Evolutionary conservation across 2,329 filamentous ascomycete species (phyloP).

Genomic region (Aspergillus sclerotialis): DNA sequence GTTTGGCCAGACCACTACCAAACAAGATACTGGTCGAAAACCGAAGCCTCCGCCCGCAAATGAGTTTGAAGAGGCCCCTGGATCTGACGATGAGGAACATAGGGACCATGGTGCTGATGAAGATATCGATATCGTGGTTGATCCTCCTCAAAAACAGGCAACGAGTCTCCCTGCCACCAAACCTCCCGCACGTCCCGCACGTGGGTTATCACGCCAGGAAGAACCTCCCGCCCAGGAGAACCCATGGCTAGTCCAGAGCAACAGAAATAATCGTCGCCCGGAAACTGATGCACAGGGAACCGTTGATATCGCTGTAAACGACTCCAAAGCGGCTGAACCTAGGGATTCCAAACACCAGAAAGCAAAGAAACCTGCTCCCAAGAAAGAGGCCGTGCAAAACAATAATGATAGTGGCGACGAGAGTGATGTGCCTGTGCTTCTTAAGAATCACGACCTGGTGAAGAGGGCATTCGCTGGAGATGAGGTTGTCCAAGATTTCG

Average conservation of each 20-base stretch:
- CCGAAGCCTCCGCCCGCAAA: conserved; percentile 30
- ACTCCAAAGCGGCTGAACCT: conserved; percentile 9
- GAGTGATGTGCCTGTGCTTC: conserved; percentile 32
- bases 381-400: conserved; percentile 33
- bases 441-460: conserved; percentile 59
- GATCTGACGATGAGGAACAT: conserved; percentile 41
- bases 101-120: conserved; percentile 16
- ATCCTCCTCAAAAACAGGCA: conserved; percentile 16
- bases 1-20: conserved; percentile 28
- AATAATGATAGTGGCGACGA: conserved; percentile 36
- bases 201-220: conserved; percentile 10
- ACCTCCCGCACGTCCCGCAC: conserved; percentile 8
- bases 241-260: conserved; percentile 31
- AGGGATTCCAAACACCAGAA: conserved; percentile 14
- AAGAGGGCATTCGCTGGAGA: conserved; percentile 81
- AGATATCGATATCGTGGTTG: conserved; percentile 30
- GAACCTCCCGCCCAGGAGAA: conserved; percentile 25
- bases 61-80: conserved; percentile 56
- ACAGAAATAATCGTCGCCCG: conserved; percentile 25
- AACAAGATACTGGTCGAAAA: conserved; percentile 18
- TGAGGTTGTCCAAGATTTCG: conserved; percentile 75
- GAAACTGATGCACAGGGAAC: conserved; percentile 21
- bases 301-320: conserved; percentile 27
- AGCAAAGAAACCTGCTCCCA: conserved; percentile 11
- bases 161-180: conserved; percentile 12